A percentile compares a stretch with the other conserved stretches of the same genome.
These are phyloP conservation scores for Pseudocercospora macadamiae DNA, from an alignment of 2,329 filamentous ascomycete genomes.

Conservation along the genomic window DNA sequence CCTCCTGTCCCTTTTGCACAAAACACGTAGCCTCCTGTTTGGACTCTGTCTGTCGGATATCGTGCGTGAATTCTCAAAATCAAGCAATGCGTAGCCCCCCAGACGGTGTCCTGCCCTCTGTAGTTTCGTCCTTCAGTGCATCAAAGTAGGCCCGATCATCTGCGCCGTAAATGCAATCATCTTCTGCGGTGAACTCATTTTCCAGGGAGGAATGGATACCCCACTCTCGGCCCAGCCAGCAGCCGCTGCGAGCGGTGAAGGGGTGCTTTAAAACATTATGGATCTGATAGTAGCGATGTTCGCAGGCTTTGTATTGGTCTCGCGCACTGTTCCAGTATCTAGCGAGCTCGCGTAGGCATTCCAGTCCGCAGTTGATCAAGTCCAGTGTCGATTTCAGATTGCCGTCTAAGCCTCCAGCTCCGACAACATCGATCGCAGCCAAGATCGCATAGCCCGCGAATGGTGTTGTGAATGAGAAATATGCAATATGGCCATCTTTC, in stretches of 20 bases:
- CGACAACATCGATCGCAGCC: slow-evolving; percentile 68
- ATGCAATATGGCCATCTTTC: slow-evolving; percentile 42
- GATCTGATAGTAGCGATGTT: slow-evolving; percentile 51
- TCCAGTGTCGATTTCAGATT: slow-evolving; percentile 58
- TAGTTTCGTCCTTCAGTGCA: slow-evolving; percentile 28
- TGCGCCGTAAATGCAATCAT: slow-evolving; percentile 41
- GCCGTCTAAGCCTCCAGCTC: slow-evolving; percentile 59
- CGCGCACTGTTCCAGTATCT: slow-evolving; percentile 63
- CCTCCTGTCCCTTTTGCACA: neutral
- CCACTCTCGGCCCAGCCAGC: slow-evolving; percentile 40
- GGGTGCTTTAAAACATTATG: slow-evolving; percentile 42
- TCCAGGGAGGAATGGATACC: slow-evolving; percentile 38
- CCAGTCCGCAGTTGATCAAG: slow-evolving; percentile 56
- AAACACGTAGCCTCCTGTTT: slow-evolving; percentile 21
- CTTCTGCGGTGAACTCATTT: slow-evolving; percentile 31
- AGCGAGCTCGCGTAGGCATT: slow-evolving; percentile 59
- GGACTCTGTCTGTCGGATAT: slow-evolving; percentile 20
- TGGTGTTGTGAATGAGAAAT: slow-evolving; percentile 51
- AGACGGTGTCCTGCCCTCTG: slow-evolving; percentile 7
- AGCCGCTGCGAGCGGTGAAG: slow-evolving; percentile 41
- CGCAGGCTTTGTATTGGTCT: slow-evolving; percentile 54
- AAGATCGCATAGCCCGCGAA: slow-evolving; percentile 65
- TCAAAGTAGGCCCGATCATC: slow-evolving; percentile 32
- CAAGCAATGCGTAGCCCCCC: slow-evolving; percentile 13
- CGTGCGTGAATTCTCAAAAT: slow-evolving; percentile 9